phyloP scores from a whole-genome alignment of 1,139 yeast species.

The Sugiyamaella castrensis region DNA sequence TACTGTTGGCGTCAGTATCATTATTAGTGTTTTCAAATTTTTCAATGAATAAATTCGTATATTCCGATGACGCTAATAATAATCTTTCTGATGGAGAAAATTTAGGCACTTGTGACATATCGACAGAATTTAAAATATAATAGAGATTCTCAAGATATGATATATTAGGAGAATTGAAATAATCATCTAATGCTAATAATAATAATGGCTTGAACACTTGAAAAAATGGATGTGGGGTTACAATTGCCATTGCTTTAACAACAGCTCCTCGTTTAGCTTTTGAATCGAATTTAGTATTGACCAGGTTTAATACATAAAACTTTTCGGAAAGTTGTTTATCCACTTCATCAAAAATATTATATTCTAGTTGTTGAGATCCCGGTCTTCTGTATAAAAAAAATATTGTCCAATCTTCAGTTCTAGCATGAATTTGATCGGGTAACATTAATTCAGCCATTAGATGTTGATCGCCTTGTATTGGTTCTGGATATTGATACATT shows the following conservation, averaged over 20 bases:
- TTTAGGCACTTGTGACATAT: slow-evolving; percentile 34
- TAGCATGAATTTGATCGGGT: slow-evolving; percentile 62
- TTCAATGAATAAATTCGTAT: slow-evolving; percentile 34
- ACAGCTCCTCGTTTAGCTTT: slow-evolving; percentile 53
- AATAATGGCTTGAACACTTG: slow-evolving; percentile 59
- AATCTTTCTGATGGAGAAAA: slow-evolving; percentile 33
- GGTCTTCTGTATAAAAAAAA: slow-evolving; percentile 47
- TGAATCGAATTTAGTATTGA: slow-evolving; percentile 49
- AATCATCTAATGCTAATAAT: slow-evolving; percentile 51
- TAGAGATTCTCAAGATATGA: slow-evolving; percentile 38
- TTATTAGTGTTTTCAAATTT: slow-evolving; percentile 24
- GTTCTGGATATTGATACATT: slow-evolving; percentile 50
- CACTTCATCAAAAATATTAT: slow-evolving; percentile 28
- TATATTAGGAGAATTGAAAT: slow-evolving; percentile 31
- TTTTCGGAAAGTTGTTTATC: slow-evolving; percentile 40
- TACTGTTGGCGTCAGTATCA: slow-evolving; percentile 4
- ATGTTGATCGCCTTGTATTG: slow-evolving; percentile 45
- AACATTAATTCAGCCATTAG: slow-evolving; percentile 56
- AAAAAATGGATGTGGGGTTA: slow-evolving; percentile 51
- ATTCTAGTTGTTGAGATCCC: slow-evolving; percentile 30
- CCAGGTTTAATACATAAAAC: slow-evolving; percentile 55
- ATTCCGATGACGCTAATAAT: slow-evolving; percentile 33
- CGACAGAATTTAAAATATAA: slow-evolving; percentile 40
- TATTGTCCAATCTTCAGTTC: slow-evolving; percentile 60
- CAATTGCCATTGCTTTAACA: slow-evolving; percentile 54